These are phyloP conservation scores for Populus tremula DNA, from an alignment of 345 rosid genomes.

Conservation along the genomic window DNA sequence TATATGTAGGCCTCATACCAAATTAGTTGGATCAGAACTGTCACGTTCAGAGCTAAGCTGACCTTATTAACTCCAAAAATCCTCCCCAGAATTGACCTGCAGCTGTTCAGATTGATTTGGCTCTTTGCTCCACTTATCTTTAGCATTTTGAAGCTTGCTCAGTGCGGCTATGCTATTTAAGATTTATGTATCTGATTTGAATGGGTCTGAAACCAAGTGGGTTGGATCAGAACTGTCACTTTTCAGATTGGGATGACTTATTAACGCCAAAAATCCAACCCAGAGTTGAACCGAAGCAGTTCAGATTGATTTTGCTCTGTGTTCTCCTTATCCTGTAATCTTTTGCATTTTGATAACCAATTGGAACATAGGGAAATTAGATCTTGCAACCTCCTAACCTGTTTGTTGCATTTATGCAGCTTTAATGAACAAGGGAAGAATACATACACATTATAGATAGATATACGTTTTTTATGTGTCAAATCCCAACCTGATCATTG, in stretches of 20 bases:
- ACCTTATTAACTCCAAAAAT: too few relatives aligned
- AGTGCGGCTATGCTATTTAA: neutral
- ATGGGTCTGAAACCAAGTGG: neutral
- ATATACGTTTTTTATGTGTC: neutral
- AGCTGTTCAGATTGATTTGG: too few relatives aligned
- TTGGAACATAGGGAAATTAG: neutral
- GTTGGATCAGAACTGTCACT: neutral
- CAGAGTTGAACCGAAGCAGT: neutral
- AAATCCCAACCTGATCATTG: neutral
- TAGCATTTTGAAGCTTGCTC: neutral
- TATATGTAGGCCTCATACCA: too few relatives aligned
- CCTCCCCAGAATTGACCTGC: too few relatives aligned
- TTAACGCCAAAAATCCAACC: neutral
- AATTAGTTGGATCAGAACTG: too few relatives aligned
- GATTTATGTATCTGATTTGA: neutral
- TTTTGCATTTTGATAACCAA: neutral
- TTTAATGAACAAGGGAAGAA: neutral
- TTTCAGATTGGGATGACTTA: neutral
- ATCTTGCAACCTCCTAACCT: neutral
- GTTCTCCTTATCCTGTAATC: neutral
- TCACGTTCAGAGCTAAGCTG: too few relatives aligned
- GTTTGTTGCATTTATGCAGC: neutral
- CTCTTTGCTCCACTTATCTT: too few relatives aligned
- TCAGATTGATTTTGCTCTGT: neutral
- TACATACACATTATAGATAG: neutral